Conservation (phyloP, 768 basidiomycete species). For the Tricholoma hemisulphureum region DNA sequence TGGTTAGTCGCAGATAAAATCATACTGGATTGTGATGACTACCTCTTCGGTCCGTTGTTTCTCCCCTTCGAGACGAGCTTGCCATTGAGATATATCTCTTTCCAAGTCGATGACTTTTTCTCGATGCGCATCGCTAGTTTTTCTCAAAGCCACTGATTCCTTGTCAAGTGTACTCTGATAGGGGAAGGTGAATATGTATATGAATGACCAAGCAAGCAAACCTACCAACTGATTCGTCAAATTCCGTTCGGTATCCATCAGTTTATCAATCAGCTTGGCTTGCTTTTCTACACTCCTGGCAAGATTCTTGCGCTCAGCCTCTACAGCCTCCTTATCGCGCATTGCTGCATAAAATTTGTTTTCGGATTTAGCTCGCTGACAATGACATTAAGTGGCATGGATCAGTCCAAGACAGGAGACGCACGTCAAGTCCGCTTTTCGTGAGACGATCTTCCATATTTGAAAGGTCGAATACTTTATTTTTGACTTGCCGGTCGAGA, state of each 20-base stretch:
- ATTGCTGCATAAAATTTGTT: slow-evolving; percentile 92
- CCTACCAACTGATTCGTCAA: slow-evolving; percentile 61
- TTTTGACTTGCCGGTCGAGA: slow-evolving; percentile 76
- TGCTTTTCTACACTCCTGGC: slow-evolving; percentile 49
- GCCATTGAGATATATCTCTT: slow-evolving; percentile 31
- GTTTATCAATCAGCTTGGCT: slow-evolving; percentile 58
- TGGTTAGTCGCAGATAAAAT: background rate
- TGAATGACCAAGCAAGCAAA: background rate
- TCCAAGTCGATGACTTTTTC: slow-evolving; percentile 29
- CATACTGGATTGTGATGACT: background rate
- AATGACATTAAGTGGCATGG: background rate
- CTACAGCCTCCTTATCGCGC: slow-evolving; percentile 83
- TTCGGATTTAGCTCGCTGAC: slow-evolving; percentile 91
- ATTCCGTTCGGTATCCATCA: slow-evolving; percentile 62
- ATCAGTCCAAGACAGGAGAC: slow-evolving; percentile 35
- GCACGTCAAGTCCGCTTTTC: slow-evolving; percentile 68
- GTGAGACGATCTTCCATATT: slow-evolving; percentile 69
- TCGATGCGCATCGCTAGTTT: slow-evolving; percentile 25
- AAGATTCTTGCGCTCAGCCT: slow-evolving; percentile 69
- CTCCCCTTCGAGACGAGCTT: slow-evolving; percentile 37
- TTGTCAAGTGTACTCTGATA: slow-evolving; percentile 44
- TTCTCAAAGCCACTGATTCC: slow-evolving; percentile 37
- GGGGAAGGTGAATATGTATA: background rate
- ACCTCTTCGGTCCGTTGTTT: slow-evolving; percentile 41
- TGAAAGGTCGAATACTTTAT: slow-evolving; percentile 81